Evolutionary conservation across 331 rosid genomes (phyloP), one percentile per base, ranked within the genome.

Genomic region (Rosa hybrid): DNA sequence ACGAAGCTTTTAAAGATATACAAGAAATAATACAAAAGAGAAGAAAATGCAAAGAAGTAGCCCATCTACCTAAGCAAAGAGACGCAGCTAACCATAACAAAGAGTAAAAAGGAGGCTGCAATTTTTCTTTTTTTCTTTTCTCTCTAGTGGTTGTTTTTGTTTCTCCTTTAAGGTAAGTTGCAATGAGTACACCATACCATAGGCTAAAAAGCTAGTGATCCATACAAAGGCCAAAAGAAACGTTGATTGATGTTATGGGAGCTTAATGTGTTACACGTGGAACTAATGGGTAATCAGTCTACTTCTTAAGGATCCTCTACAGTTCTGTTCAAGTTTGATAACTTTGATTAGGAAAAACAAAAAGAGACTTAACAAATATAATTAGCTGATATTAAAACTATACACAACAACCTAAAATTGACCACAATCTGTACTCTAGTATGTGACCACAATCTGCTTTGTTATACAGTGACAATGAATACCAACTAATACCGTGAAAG

Each of bases 401-500:
- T 62, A 42, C 14, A 63, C 21, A 48, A 12, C 20, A 44, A 75
- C 44, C 49, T 54, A 71, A 64, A 54, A 76, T 82, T 34, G 68
- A 70, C 70, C 42, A 63, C 20, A 57, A 57, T n/a, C 64, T n/a
- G 17, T 11, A 11, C 2, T 62, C 8, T 4, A 10, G 9, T 34
- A 25, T 1, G 27, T 4, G 45, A 39, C 44, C 53, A 79, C 3
- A 51, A 13, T 71, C 60, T 45, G 12, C 20, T 21, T 41, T 16
- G 51, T 78, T 34, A 34, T 20, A 62, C 30, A 27, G 10, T 56
- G 73, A 81, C 78, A 76, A 73, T 56, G 73, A 80, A 72, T 42
- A 53, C 88, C 86, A 81, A 25, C 81, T 30, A 45, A 57, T 14
- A 72, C 78, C 77, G 69, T 54, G 81, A 76, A 83, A 67, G 38